These are phyloP conservation scores for Acanthochlamys bracteata DNA, from an alignment of 106 monocot species.

Conservation along the genomic window DNA sequence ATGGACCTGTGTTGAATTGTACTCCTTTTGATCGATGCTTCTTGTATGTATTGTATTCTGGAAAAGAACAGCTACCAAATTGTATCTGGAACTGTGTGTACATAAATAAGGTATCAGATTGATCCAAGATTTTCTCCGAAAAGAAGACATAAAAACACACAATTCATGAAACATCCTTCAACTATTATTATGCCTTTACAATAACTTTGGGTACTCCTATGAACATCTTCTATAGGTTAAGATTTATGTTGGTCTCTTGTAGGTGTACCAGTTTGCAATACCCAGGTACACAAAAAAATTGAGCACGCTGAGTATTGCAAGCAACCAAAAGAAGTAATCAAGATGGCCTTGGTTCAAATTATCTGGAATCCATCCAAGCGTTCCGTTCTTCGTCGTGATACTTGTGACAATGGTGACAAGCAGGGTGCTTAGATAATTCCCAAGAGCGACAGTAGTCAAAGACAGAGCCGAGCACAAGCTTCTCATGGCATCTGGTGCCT, in stretches of 20 bases:
- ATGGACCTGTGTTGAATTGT: too few species aligned
- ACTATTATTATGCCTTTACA: too few species aligned
- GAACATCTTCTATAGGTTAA: too few species aligned
- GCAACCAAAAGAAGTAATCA: conserved; percentile 41
- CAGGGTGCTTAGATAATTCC: conserved; percentile 34
- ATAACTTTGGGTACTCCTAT: too few species aligned
- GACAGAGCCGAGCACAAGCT: conserved; percentile 34
- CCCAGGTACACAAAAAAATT: conserved; percentile 31
- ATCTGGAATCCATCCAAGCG: conserved; percentile 39
- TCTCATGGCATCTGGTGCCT: conserved; percentile 51
- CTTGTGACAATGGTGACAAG: conserved; percentile 28
- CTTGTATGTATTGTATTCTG: too few species aligned
- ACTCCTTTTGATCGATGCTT: too few species aligned
- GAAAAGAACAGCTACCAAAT: too few species aligned
- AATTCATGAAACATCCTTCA: too few species aligned
- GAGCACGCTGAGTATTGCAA: conserved; percentile 25
- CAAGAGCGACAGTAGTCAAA: conserved; percentile 22
- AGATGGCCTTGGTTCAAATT: conserved; percentile 41
- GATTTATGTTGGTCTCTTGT: conserved; percentile 35
- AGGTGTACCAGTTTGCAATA: conserved; percentile 36
- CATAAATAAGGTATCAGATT: too few species aligned
- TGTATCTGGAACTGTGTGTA: too few species aligned
- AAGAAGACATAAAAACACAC: too few species aligned
- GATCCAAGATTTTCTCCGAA: too few species aligned
- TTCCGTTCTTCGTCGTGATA: conserved; percentile 25